Evolutionary conservation across 768 basidiomycete genomes (phyloP).

Genomic region (Rhodotorula diobovata): DNA sequence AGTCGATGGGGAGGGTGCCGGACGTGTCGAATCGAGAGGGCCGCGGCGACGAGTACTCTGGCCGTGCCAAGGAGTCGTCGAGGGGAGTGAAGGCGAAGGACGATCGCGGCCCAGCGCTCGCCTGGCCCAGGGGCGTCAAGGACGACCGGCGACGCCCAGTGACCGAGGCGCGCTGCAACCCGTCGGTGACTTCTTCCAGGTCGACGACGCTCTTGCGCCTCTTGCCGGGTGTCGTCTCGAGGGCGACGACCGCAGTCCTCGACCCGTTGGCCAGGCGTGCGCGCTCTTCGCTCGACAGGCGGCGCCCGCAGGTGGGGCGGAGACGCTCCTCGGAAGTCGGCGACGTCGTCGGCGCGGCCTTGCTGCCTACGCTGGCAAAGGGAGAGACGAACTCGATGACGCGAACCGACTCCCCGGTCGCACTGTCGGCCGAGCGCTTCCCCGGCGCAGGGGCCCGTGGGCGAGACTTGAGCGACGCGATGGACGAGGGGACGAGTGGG

Average conservation of each 20-base stretch:
- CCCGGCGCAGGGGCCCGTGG: no score
- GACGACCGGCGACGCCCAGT: background rate
- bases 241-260: background rate
- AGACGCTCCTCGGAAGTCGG: no score
- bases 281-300: background rate
- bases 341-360: no score
- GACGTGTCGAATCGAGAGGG: background rate
- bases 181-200: constrained; percentile 8
- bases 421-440: no score
- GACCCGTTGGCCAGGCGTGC: constrained; percentile 4
- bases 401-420: no score
- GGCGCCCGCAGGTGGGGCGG: background rate
- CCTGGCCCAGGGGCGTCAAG: constrained; percentile 1
- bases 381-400: background rate
- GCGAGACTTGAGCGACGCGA: no score
- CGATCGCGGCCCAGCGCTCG: background rate
- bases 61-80: no score
- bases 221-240: background rate
- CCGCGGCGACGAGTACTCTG: no score
- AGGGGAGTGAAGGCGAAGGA: background rate
- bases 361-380: background rate
- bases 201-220: constrained; percentile 24
- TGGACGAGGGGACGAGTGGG: no score
- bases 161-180: background rate
- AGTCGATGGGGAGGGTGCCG: background rate